These are phyloP conservation scores for Phytophthora sp. DNA, from an alignment of 352 stramenopile genomes.

Conservation along the genomic window DNA sequence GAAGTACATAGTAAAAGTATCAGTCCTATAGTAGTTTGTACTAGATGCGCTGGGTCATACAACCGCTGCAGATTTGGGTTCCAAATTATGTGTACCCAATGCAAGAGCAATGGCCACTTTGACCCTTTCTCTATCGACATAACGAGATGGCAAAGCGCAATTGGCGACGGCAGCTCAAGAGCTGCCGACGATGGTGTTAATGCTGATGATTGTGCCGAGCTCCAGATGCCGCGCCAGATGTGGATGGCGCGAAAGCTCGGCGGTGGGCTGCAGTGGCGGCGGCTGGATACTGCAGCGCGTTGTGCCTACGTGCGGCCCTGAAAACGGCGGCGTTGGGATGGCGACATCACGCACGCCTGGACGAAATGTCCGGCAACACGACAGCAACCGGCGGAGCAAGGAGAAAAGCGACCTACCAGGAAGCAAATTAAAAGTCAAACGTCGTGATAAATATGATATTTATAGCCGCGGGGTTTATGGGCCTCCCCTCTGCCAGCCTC, in stretches of 20 bases:
- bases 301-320: slow-evolving; percentile 5
- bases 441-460: slow-evolving; percentile 48
- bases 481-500: slow-evolving; percentile 8
- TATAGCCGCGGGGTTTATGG: slow-evolving; percentile 15
- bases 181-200: slow-evolving; percentile 13
- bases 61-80: too few species aligned
- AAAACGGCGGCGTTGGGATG: slow-evolving; percentile 8
- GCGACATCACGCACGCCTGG: slow-evolving; percentile 1
- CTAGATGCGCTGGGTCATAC: too few species aligned
- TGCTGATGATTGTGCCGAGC: too few species aligned
- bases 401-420: not conserved
- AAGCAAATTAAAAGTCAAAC: slow-evolving; percentile 26
- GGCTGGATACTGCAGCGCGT: slow-evolving; percentile 21
- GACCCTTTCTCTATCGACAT: slow-evolving; percentile 33
- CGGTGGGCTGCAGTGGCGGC: too few species aligned
- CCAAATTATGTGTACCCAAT: too few species aligned
- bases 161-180: slow-evolving; percentile 26
- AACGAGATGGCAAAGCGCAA: slow-evolving; percentile 32
- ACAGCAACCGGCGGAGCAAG: not conserved
- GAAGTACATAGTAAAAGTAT: too few species aligned
- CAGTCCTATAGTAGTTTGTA: too few species aligned
- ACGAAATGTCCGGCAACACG: not conserved
- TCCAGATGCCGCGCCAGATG: slow-evolving; percentile 34
- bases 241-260: slow-evolving; percentile 6
- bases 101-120: too few species aligned